Conservation (phyloP, 345 rosid genomes). For the Anacardium occidentale region DNA sequence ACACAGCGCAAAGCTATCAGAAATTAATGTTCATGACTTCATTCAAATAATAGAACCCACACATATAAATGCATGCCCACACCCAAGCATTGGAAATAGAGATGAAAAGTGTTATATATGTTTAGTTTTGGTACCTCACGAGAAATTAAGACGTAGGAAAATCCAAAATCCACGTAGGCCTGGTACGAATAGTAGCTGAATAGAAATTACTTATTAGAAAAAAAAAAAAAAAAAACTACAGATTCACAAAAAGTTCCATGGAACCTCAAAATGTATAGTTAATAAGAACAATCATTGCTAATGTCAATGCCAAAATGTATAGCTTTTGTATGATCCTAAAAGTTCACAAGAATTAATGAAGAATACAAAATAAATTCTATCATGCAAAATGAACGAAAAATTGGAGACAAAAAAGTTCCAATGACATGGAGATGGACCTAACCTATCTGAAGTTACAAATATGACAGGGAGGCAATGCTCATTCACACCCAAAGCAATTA, state of each 20-base stretch:
- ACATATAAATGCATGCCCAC: neutral
- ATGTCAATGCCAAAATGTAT: neutral
- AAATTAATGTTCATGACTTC: neutral
- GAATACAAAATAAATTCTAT: neutral
- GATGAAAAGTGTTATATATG: neutral
- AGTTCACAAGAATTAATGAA: neutral
- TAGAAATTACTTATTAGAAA: constrained; percentile 25
- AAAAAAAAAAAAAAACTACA: too few species aligned
- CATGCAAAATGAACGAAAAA: neutral
- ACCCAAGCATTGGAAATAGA: neutral
- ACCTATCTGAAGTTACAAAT: constrained; percentile 87
- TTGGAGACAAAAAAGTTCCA: neutral
- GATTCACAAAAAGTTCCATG: neutral
- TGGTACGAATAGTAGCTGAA: constrained; percentile 85
- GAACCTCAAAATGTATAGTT: neutral
- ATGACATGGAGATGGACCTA: constrained; percentile 22
- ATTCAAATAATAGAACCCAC: neutral
- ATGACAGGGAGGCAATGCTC: constrained; percentile 80
- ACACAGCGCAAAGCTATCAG: neutral
- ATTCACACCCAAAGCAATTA: constrained; percentile 79
- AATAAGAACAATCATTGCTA: neutral
- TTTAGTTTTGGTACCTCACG: constrained; percentile 70
- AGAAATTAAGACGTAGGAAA: constrained; percentile 79
- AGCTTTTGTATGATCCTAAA: neutral
- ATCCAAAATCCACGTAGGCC: constrained; percentile 84